Conservation (phyloP, 306 rosid genomes). For the peach (Prunus persica) region Prunus_persica_NCBIv2 NC_034011.1:17707501-17708000, state of each 20-base stretch:
- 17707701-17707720: slow-evolving; percentile 64
- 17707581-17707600: neutral
- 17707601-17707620: neutral
- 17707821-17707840: neutral
- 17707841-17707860: neutral
- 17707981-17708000: too few species aligned
- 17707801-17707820: neutral
- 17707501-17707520: too few species aligned
- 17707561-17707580: neutral
- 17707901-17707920: too few species aligned
- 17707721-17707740: slow-evolving; percentile 75
- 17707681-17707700: slow-evolving; percentile 2
- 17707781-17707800: neutral
- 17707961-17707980: too few species aligned
- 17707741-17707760: slow-evolving; percentile 65
- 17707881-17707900: too few species aligned
- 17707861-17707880: too few species aligned
- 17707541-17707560: too few species aligned
- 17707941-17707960: too few species aligned
- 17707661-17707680: neutral
- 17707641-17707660: neutral
- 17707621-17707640: neutral
- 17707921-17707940: too few species aligned
- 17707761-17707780: neutral
- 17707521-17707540: too few species aligned